Conservation (phyloP, 2,329 filamentous ascomycete genomes). For the Graphilbum ipis-grandicollis region DNA sequence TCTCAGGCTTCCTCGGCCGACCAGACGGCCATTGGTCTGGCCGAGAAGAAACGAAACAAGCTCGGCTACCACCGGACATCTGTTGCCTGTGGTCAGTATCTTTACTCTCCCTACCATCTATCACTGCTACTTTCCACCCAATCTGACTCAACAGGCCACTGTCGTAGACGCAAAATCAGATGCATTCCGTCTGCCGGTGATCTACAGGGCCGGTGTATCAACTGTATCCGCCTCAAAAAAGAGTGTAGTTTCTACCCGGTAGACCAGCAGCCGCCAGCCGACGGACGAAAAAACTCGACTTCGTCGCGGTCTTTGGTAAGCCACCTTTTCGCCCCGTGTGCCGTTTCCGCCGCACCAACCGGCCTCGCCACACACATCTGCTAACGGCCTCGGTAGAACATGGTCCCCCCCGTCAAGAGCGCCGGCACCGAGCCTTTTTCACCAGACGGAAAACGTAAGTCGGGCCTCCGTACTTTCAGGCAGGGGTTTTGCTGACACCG, state of each 20-base stretch:
- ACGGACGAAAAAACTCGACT: slow-evolving; percentile 23
- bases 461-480: too few species aligned
- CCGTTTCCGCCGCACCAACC: slow-evolving; percentile 22
- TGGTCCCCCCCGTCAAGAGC: slow-evolving; percentile 25
- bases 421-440: slow-evolving; percentile 18
- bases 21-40: slow-evolving; percentile 17
- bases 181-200: slow-evolving; percentile 66
- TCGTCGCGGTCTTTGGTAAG: slow-evolving; percentile 20
- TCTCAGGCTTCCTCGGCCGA: slow-evolving; percentile 14
- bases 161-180: slow-evolving; percentile 81
- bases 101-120: too few species aligned
- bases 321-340: neutral
- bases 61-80: slow-evolving; percentile 90
- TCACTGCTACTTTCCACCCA: too few species aligned
- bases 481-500: too few species aligned
- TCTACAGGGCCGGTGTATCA: slow-evolving; percentile 60
- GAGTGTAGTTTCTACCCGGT: slow-evolving; percentile 88
- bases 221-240: slow-evolving; percentile 87
- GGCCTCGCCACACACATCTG: too few species aligned
- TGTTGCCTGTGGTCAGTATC: slow-evolving; percentile 76
- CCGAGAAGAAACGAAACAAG: slow-evolving; percentile 60
- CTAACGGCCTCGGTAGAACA: slow-evolving; percentile 26
- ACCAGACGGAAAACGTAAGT: slow-evolving; percentile 26
- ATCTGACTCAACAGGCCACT: slow-evolving; percentile 47
- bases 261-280: slow-evolving; percentile 49